phyloP scores from a whole-genome alignment of 352 stramenopile genomes.

The Bremia lactucae region DNA sequence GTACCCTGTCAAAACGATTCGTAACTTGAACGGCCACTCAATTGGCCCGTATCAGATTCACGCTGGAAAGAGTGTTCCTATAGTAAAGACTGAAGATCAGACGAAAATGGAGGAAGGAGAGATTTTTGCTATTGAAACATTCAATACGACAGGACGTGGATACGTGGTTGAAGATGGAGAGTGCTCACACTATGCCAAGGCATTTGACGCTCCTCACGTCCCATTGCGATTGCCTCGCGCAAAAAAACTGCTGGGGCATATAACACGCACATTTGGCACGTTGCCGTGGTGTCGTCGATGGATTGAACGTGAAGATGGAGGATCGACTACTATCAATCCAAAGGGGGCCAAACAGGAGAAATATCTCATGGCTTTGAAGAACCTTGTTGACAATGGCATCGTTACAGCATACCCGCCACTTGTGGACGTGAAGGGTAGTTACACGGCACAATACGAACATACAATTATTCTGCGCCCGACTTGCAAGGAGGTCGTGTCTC shows the following conservation, averaged over 20 bases:
- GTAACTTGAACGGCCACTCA: conserved; percentile 98
- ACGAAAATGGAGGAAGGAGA: conserved; percentile 97
- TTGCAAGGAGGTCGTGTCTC: conserved; percentile 96
- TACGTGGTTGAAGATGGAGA: conserved; percentile 91
- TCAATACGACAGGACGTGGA: conserved; percentile 82
- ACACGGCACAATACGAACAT: conserved; percentile 99
- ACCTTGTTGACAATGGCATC: conserved; percentile 95
- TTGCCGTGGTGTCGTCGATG: conserved; percentile 96
- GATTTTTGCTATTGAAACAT: conserved; percentile 96
- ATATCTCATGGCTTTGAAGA: conserved; percentile 96
- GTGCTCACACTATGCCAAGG: conserved; percentile 98
- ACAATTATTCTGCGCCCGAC: conserved; percentile 94
- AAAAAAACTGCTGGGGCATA: conserved; percentile 94
- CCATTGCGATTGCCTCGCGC: conserved; percentile 84
- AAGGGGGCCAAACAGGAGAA: conserved; percentile 95
- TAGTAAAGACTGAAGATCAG: conserved; percentile 88
- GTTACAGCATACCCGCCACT: conserved; percentile 94
- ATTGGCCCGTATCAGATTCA: conserved; percentile 96
- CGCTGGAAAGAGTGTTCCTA: conserved; percentile 94
- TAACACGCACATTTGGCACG: conserved; percentile 99
- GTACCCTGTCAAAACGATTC: conserved; percentile 92
- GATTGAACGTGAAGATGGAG: conserved; percentile 95
- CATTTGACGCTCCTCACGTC: conserved; percentile 91
- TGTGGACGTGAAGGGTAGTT: conserved; percentile 92
- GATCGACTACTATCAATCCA: conserved; percentile 86